Base-by-base conservation (phyloP, 148 eudicot genomes). In the Heliosperma pusillum region DNA sequence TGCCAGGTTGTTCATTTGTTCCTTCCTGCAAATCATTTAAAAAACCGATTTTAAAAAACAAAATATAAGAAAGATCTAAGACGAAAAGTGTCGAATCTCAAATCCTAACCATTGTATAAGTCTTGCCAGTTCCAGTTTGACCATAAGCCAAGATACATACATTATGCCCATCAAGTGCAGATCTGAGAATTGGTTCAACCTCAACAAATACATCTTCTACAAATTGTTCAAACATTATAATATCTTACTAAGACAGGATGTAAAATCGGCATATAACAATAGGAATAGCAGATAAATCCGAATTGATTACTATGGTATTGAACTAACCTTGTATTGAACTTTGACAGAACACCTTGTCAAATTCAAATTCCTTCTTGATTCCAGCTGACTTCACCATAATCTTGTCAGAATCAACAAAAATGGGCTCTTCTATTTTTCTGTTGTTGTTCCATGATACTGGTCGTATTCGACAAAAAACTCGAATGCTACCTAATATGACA, bases 181-280 rank as follows among this genome's bases (percentile, higher is more conserved):
- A 90, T 90, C 91, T 90, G 80, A 88, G 86, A 77, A 90, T 86
- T 76, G 91, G 94, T 78, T 86, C 85, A 80, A 88, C 91, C 87
- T 90, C 94, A 79, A 75, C 80, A 85, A 88, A 90, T 73, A 90
- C 87, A 73, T 90, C 87, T 74, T 90, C 91, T 90, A 75, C 86
- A 87, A 26, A 79, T 66, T 67, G 52, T 78, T 40, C 79, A 83
- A 83, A 71, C 72, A 58, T 81, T 26, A 76, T 70, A 71, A 26
- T 15, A 56, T 71, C 76, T 86, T 71, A 87, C 80, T 67, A 79
- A 74, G 79, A 72, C 52, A 19, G 65, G 33, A 58, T 71, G 25
- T 3, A 24, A 50, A 73, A 71, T 45, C 76, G 64, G 59, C 36
- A 55, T 26, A 56, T 20, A 72, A 50, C 17, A 42, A 67, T n/a